A percentile compares a stretch with the other conserved stretches of the same genome.
Conservation (phyloP, 768 basidiomycete genomes). For the Lactarius evosmus region DNA sequence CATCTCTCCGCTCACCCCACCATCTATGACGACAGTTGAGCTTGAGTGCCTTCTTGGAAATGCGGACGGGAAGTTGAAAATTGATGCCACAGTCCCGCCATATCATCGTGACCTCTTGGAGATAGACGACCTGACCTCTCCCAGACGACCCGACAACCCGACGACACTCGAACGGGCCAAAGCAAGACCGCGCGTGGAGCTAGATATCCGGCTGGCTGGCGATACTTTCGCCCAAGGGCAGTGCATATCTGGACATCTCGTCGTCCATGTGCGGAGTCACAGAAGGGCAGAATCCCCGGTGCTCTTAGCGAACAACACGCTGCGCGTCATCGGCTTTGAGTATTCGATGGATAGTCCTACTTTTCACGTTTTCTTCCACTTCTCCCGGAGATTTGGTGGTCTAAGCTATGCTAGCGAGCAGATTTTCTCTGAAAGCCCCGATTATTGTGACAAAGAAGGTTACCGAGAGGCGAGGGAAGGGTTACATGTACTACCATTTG, state of each 20-base stretch:
- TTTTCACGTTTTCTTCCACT: conserved; percentile 83
- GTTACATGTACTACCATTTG: conserved; percentile 66
- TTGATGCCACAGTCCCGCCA: conserved; percentile 47
- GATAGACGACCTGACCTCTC: neutral
- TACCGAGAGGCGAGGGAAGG: conserved; percentile 65
- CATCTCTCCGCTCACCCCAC: conserved; percentile 48
- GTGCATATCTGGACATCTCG: conserved; percentile 63
- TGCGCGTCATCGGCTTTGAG: conserved; percentile 85
- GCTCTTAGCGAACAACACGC: conserved; percentile 67
- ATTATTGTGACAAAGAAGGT: conserved; percentile 53
- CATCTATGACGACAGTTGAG: conserved; percentile 52
- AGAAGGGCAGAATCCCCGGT: conserved; percentile 56
- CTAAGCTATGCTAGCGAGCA: conserved; percentile 40
- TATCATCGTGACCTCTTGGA: conserved; percentile 23
- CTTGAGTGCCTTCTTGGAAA: conserved; percentile 64
- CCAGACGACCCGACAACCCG: conserved; percentile 34
- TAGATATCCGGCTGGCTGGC: conserved; percentile 76
- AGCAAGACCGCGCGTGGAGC: conserved; percentile 68
- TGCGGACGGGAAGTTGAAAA: conserved; percentile 51
- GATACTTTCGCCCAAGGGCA: conserved; percentile 79
- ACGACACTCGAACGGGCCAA: conserved; percentile 65
- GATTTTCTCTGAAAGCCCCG: conserved; percentile 39
- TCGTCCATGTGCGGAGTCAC: conserved; percentile 57
- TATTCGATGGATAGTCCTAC: conserved; percentile 52
- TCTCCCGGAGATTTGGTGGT: conserved; percentile 51